Percentiles rank a stretch among this genome's conserved stretches.
These are phyloP conservation scores for Penicillium sp. DNA, from an alignment of 2,329 filamentous ascomycete genomes.

Conservation along the genomic window DNA sequence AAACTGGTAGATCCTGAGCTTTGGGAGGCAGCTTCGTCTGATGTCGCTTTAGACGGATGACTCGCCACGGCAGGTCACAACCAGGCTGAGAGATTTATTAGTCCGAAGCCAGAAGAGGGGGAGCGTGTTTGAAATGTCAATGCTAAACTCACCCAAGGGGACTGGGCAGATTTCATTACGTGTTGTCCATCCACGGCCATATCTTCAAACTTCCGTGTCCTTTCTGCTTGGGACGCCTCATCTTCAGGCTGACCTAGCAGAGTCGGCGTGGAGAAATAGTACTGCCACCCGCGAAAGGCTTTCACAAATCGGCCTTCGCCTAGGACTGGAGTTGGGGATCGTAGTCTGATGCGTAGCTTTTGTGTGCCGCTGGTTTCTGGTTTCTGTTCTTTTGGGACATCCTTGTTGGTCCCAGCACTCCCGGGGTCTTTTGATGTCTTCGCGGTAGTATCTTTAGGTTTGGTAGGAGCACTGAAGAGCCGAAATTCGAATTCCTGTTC, in stretches of 20 bases:
- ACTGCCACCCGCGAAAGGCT: conserved; percentile 39
- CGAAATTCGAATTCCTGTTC: conserved; percentile 44
- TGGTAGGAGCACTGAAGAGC: conserved; percentile 34
- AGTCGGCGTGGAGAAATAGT: conserved; percentile 38
- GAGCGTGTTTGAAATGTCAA: too few relatives aligned
- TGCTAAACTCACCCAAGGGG: conserved; percentile 1
- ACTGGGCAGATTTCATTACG: conserved; percentile 27
- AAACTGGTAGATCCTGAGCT: conserved; percentile 21
- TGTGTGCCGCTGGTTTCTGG: conserved; percentile 22
- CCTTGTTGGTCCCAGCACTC: not conserved
- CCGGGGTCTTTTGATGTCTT: conserved; percentile 1
- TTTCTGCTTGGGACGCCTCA: conserved; percentile 11
- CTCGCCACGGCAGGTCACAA: conserved; percentile 39
- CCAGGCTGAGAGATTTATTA: conserved; percentile 30
- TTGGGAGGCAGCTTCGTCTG: conserved; percentile 27
- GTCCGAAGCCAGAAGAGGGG: conserved; percentile 2
- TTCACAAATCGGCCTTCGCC: conserved; percentile 36
- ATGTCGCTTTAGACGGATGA: conserved; percentile 34
- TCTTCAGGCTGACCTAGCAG: conserved; percentile 17
- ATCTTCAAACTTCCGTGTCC: conserved; percentile 32
- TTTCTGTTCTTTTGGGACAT: not conserved
- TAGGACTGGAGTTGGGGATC: conserved; percentile 35
- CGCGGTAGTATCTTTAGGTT: conserved; percentile 9
- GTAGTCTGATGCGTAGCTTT: conserved; percentile 37
- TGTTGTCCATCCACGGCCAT: conserved; percentile 34